These are phyloP conservation scores for Aspergillus eucalypticola DNA, from an alignment of 2,329 filamentous ascomycete species.

Conservation along the genomic window DNA sequence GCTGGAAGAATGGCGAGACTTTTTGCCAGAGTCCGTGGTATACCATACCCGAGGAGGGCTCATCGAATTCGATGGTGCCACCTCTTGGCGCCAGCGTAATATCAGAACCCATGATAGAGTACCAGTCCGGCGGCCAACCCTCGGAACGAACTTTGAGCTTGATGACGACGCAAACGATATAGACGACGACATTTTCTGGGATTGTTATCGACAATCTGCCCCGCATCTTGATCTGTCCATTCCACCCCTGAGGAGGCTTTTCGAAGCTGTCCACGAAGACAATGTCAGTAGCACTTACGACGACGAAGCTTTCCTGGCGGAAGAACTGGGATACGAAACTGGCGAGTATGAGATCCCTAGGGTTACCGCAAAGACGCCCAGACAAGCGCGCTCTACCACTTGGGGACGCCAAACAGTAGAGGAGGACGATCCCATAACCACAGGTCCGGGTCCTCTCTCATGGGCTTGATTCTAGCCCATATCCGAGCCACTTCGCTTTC, in stretches of 20 bases:
- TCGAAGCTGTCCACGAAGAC: constrained; percentile 9
- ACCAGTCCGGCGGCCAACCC: constrained; percentile 23
- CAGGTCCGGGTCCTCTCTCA: not conserved
- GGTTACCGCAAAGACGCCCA: not conserved
- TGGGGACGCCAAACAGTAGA: not conserved
- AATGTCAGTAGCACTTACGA: not conserved
- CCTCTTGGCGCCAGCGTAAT: constrained; percentile 19
- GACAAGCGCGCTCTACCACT: not conserved
- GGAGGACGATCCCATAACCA: not conserved
- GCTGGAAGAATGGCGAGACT: constrained; percentile 51
- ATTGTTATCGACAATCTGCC: constrained; percentile 3
- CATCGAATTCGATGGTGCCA: constrained; percentile 40
- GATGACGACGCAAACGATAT: constrained; percentile 23
- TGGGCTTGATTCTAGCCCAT: not conserved
- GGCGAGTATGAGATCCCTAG: not conserved
- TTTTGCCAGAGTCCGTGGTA: constrained; percentile 42
- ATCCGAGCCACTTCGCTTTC: not conserved
- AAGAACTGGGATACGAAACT: not conserved
- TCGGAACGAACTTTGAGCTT: constrained; percentile 13
- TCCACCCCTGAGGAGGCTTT: constrained; percentile 21
- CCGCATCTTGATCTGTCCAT: constrained; percentile 9
- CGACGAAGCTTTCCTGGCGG: not conserved
- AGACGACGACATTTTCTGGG: constrained; percentile 31
- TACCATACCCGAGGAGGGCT: constrained; percentile 44
- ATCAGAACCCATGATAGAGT: constrained; percentile 20